phyloP scores from a whole-genome alignment of 495 filamentous ascomycete species.

The Penicillium roqueforti region DNA sequence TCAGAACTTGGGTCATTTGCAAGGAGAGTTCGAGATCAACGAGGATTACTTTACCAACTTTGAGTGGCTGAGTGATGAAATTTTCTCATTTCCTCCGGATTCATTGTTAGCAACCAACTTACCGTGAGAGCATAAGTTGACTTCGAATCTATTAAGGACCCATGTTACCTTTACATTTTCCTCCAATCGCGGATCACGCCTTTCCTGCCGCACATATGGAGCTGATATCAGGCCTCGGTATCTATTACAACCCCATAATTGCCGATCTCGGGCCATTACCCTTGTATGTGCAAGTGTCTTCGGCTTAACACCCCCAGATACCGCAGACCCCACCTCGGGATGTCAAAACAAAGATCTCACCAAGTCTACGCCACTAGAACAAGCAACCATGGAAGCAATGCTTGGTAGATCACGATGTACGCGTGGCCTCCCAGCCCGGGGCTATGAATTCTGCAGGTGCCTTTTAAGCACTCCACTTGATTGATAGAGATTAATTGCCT shows the following conservation, averaged over 20 bases:
- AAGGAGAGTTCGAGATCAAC: constrained; percentile 30
- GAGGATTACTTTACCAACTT: constrained; percentile 38
- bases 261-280: neutral
- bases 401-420: neutral
- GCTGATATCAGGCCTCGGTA: neutral
- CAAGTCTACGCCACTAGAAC: neutral
- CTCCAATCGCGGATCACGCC: too few species aligned
- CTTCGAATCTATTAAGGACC: neutral
- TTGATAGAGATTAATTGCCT: neutral
- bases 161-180: neutral
- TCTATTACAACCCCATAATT: neutral
- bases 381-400: neutral
- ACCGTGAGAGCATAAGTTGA: constrained; percentile 1
- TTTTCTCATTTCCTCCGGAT: constrained; percentile 22
- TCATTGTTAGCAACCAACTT: constrained; percentile 21
- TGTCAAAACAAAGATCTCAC: constrained; percentile 3
- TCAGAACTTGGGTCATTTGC: constrained; percentile 1
- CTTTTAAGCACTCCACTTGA: neutral
- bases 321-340: neutral
- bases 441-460: neutral
- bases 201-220: too few species aligned
- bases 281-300: neutral
- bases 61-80: constrained; percentile 38
- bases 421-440: neutral
- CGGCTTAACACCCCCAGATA: neutral